Percentiles rank a stretch among this genome's conserved stretches.
These are phyloP conservation scores for Achaetomium macrosporum DNA, from an alignment of 2,329 filamentous ascomycete species.

Conservation along the genomic window DNA sequence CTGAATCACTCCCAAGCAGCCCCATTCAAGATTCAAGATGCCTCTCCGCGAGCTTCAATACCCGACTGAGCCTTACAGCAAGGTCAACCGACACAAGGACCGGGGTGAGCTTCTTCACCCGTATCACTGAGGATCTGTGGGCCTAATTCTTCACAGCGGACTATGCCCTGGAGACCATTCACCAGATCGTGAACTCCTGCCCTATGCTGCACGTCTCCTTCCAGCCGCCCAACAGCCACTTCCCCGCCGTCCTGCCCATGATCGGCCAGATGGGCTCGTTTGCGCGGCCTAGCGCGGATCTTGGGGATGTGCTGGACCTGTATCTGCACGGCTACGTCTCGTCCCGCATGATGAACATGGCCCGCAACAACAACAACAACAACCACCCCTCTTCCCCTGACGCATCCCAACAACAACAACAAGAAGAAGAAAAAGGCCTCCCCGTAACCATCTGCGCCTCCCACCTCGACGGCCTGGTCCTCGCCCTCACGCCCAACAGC, in stretches of 20 bases:
- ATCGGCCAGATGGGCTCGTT: constrained; percentile 78
- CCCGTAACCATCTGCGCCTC: constrained; percentile 68
- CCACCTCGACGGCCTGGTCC: constrained; percentile 72
- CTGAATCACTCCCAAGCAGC: constrained; percentile 1
- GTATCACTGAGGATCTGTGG: not conserved
- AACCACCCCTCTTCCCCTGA: constrained; percentile 6
- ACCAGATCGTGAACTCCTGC: constrained; percentile 67
- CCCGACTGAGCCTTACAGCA: constrained; percentile 57
- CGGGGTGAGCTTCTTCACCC: constrained; percentile 44
- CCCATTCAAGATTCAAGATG: constrained; percentile 32
- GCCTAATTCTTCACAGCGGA: constrained; percentile 36
- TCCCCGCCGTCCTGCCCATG: constrained; percentile 77
- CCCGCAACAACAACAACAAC: constrained; percentile 31
- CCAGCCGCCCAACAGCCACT: constrained; percentile 56
- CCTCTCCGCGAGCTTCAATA: constrained; percentile 48
- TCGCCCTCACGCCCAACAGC: constrained; percentile 71
- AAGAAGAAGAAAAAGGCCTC: constrained; percentile 40
- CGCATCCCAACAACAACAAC: not conserved
- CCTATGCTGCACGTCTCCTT: constrained; percentile 78
- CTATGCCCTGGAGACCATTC: constrained; percentile 69
- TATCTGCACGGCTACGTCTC: constrained; percentile 82
- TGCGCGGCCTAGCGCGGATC: constrained; percentile 51
- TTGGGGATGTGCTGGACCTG: constrained; percentile 62
- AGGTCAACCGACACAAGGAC: constrained; percentile 60
- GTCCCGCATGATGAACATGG: constrained; percentile 66